Evolutionary conservation across 371 early-diverging fungal species (phyloP).

Genomic region (Funneliformis caledonium): DNA sequence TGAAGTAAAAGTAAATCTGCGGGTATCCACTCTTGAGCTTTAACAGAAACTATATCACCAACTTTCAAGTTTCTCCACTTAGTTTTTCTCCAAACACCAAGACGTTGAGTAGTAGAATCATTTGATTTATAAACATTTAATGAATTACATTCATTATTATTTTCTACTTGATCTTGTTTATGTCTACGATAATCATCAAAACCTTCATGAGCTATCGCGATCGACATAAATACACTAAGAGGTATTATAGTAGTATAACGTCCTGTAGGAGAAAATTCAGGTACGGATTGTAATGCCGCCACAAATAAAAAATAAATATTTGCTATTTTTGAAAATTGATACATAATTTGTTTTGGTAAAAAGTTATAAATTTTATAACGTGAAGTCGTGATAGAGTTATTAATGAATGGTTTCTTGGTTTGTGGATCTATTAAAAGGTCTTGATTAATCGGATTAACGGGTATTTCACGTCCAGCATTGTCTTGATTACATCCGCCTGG

Average conservation of each 20-base stretch:
- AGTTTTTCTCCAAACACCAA: conserved; percentile 40
- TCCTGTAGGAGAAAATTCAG: conserved; percentile 76
- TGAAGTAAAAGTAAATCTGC: conserved; percentile 71
- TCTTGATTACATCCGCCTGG: conserved; percentile 10
- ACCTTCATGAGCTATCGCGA: conserved; percentile 88
- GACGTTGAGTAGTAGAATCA: conserved; percentile 30
- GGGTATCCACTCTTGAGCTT: conserved; percentile 79
- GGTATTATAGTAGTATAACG: conserved; percentile 85
- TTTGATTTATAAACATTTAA: conserved; percentile 55
- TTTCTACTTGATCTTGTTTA: conserved; percentile 66
- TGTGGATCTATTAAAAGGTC: conserved; percentile 47
- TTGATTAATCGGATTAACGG: conserved; percentile 39
- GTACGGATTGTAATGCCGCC: conserved; percentile 71
- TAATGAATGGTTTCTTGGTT: conserved; percentile 55
- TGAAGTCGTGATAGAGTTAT: conserved; percentile 82
- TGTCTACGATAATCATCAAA: conserved; percentile 84
- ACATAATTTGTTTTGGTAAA: conserved; percentile 84
- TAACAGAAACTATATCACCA: conserved; percentile 80
- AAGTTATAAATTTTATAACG: conserved; percentile 88
- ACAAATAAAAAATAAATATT: conserved; percentile 94
- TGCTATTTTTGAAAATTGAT: conserved; percentile 88
- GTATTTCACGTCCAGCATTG: not conserved
- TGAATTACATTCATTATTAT: conserved; percentile 63
- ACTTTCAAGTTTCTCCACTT: conserved; percentile 70
- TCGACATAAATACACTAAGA: conserved; percentile 74